Base-by-base conservation (phyloP, 352 stramenopile species). In the Globisporangium polare region DNA sequence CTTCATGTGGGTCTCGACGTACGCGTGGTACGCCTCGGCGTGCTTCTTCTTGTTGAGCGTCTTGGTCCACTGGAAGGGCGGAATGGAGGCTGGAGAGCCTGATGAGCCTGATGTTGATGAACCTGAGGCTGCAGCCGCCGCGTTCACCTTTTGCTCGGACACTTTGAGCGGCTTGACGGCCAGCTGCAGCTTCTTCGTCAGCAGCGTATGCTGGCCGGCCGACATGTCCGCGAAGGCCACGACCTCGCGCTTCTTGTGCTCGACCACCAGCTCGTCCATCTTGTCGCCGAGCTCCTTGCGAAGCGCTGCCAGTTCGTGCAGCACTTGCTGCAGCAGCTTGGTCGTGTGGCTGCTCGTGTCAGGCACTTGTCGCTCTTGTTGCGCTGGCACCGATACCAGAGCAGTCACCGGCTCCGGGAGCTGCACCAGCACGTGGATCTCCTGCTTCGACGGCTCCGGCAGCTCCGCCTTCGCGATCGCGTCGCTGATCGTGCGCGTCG, bases 1-100 rank as follows among this genome's bases (percentile, higher is more conserved):
- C 12, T 60, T 31, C 27, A 60, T 9, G 20, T 60, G 35, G 1
- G 22, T 37, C 26, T 60, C 37, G 17, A 60, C 37, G 41, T 60
- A 69, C 22, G 49, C 50, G 18, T 55, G 20, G 59, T 66, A 69
- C 7, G 27, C 50, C 15, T 20, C 10, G 13, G 50, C 50, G 50
- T 56, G 50, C 9, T 43, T 56, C 50, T 41, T 33, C 20, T 50
- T 50, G n/a, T 29, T 56, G 50, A 39, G 27, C 17, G 4, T 42
- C 50, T 27, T 24, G 15, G 9, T 20, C 50, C 50, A 56, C 17
- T 33, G 29, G 29, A 56, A 56, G 9, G 50, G 13, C 13, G 29
- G 50, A 22, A 56, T 42, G 5, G 39, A 45, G 10, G 17, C 20
- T 22, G 39, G 22, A n/a, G 39, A n/a, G 15, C 5, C 37, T 42